Conservation (phyloP, 2,329 filamentous ascomycete species). For the Claviceps quebecensis region DNA sequence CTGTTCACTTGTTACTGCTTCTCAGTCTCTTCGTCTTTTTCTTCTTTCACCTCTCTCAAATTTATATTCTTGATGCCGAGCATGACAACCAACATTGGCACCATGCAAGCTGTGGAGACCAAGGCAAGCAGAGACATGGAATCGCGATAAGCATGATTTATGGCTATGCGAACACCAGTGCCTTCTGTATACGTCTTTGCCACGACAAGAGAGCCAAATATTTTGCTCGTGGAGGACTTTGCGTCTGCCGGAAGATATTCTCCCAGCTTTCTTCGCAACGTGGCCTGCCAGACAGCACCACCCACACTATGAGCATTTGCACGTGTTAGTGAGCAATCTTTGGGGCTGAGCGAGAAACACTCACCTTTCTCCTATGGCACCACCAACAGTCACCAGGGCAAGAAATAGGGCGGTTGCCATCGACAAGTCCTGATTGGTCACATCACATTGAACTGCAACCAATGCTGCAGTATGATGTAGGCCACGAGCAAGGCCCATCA, state of each 20-base stretch:
- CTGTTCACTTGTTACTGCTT: too few relatives aligned
- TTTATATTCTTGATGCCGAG: constrained; percentile 10
- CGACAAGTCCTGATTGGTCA: constrained; percentile 18
- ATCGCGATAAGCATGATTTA: constrained; percentile 9
- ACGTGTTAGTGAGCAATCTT: not conserved
- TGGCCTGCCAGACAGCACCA: constrained; percentile 20
- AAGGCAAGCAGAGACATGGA: constrained; percentile 11
- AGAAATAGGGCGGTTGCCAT: constrained; percentile 21
- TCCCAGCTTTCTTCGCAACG: constrained; percentile 11
- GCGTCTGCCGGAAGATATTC: constrained; percentile 9
- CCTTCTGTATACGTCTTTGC: constrained; percentile 9
- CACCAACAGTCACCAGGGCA: constrained; percentile 16
- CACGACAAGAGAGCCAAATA: constrained; percentile 14
- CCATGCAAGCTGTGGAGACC: constrained; percentile 6
- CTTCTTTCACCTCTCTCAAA: not conserved
- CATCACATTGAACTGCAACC: constrained; percentile 15
- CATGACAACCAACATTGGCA: constrained; percentile 8
- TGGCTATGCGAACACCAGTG: constrained; percentile 5
- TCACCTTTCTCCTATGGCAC: constrained; percentile 15
- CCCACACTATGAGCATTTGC: constrained; percentile 11
- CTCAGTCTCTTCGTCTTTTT: not conserved
- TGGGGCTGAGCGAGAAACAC: not conserved
- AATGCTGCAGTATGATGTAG: constrained; percentile 9
- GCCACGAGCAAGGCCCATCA: constrained; percentile 16
- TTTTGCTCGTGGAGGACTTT: constrained; percentile 7